Conservation (phyloP, 768 basidiomycete genomes). For the Termitomyces sp. region DNA sequence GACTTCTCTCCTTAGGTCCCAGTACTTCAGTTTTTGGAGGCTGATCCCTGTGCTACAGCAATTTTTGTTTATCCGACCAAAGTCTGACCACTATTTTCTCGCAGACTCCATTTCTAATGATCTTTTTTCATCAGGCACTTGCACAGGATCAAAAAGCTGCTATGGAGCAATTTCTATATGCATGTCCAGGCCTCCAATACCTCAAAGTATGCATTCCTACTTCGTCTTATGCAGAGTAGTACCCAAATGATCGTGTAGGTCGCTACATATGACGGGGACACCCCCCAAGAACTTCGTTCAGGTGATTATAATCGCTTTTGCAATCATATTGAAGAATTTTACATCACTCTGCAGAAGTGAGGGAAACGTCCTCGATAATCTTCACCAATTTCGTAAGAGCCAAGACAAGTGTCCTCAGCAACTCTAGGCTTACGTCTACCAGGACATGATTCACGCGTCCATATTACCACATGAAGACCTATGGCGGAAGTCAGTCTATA, state of each 20-base stretch:
- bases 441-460: constrained; percentile 85
- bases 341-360: constrained; percentile 40
- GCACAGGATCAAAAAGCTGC: constrained; percentile 83
- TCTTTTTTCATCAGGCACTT: constrained; percentile 48
- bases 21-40: constrained; percentile 58
- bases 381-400: constrained; percentile 84
- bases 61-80: constrained; percentile 91
- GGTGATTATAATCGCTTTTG: constrained; percentile 28
- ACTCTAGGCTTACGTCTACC: neutral
- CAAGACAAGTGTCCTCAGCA: neutral
- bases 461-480: constrained; percentile 80
- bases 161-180: constrained; percentile 57
- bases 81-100: constrained; percentile 25
- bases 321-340: neutral
- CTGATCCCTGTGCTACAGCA: constrained; percentile 55
- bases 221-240: neutral
- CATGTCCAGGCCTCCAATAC: constrained; percentile 57
- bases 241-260: constrained; percentile 30
- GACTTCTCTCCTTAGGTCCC: constrained; percentile 47
- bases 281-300: constrained; percentile 59
- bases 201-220: constrained; percentile 33
- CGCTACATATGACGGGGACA: constrained; percentile 87
- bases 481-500: constrained; percentile 61
- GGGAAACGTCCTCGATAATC: constrained; percentile 71
- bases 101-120: neutral